These are phyloP conservation scores for Linum lewisii DNA, from an alignment of 345 rosid species.

Conservation along the genomic window DNA sequence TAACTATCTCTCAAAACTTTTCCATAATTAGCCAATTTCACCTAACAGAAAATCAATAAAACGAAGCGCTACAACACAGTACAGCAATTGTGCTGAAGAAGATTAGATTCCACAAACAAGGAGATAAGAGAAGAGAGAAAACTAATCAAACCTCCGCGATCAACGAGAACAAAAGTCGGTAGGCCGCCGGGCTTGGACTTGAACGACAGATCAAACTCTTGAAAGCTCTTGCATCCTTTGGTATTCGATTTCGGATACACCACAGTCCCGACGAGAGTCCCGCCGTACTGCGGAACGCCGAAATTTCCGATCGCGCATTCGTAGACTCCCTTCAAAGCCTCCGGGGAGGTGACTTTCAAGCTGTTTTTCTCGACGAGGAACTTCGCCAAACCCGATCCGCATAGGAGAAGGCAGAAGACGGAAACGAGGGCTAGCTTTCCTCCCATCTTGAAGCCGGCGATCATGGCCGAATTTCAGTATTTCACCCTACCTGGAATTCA, in stretches of 20 bases:
- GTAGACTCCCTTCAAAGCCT: slow-evolving; percentile 35
- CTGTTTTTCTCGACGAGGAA: slow-evolving; percentile 56
- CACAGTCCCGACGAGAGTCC: slow-evolving; percentile 41
- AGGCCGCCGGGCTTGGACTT: slow-evolving; percentile 35
- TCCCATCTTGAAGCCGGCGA: not conserved
- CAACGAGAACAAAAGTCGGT: slow-evolving; percentile 41
- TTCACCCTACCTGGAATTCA: no score
- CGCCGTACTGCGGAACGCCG: slow-evolving; percentile 53
- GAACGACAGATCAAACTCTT: slow-evolving; percentile 34
- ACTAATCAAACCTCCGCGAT: slow-evolving; percentile 42
- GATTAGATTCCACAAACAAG: not conserved
- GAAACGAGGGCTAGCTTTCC: not conserved
- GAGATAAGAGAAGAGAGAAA: not conserved
- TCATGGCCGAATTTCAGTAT: not conserved
- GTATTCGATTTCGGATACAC: slow-evolving; percentile 42
- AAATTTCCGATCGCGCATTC: slow-evolving; percentile 53
- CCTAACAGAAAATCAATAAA: not conserved
- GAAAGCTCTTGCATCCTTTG: slow-evolving; percentile 41
- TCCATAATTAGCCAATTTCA: not conserved
- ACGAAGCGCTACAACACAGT: not conserved
- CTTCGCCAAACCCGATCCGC: slow-evolving; percentile 2
- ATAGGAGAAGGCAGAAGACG: not conserved
- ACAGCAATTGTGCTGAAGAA: not conserved
- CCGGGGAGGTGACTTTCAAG: slow-evolving; percentile 45
- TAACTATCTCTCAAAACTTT: not conserved